These are phyloP conservation scores for Heterobasidion occidentale DNA, from an alignment of 1,284 basidiomycete genomes.

Conservation along the genomic window DNA sequence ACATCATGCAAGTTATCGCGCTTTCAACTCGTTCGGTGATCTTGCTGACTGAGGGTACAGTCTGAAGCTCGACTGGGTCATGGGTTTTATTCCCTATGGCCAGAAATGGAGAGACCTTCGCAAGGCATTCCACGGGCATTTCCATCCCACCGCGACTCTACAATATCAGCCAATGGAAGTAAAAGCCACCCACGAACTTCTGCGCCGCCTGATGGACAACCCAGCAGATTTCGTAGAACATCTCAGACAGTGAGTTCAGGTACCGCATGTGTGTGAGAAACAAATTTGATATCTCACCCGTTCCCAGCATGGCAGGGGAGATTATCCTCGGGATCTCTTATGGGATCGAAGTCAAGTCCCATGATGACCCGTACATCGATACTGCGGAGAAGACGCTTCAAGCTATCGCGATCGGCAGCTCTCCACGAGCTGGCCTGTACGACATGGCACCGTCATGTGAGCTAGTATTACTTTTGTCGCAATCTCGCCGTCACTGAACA, in stretches of 20 bases:
- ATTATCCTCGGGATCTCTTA: constrained; percentile 20
- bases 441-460: constrained; percentile 20
- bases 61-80: constrained; percentile 16
- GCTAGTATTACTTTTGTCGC: constrained; percentile 3
- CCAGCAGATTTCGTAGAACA: constrained; percentile 11
- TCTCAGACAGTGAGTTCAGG: constrained; percentile 5
- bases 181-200: constrained; percentile 12
- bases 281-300: constrained; percentile 4
- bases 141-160: constrained; percentile 11
- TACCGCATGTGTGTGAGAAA: background rate
- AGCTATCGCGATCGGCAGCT: constrained; percentile 17
- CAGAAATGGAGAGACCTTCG: constrained; percentile 4
- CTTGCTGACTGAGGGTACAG: background rate
- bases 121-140: constrained; percentile 6
- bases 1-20: constrained; percentile 3
- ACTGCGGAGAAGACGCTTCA: constrained; percentile 19
- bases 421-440: constrained; percentile 18
- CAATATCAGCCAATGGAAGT: constrained; percentile 14
- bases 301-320: constrained; percentile 20
- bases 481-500: background rate
- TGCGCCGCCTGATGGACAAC: constrained; percentile 14
- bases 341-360: constrained; percentile 20
- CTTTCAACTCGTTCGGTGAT: background rate
- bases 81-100: constrained; percentile 7
- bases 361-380: constrained; percentile 20